These are phyloP conservation scores for Hortaea werneckii DNA, from an alignment of 2,329 filamentous ascomycete species.

Conservation along the genomic window DNA sequence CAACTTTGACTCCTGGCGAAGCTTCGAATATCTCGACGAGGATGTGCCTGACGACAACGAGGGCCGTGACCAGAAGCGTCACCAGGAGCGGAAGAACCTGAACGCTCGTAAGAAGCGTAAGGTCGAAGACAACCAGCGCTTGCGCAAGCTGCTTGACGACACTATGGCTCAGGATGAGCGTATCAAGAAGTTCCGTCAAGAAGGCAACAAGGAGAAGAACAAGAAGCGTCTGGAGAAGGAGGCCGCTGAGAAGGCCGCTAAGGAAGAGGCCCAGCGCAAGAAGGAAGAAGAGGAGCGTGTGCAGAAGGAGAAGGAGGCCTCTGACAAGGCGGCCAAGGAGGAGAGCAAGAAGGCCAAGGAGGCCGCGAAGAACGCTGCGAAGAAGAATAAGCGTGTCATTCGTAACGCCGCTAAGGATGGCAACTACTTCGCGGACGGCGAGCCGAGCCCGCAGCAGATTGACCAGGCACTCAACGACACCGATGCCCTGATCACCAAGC, in stretches of 20 bases:
- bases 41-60: constrained; percentile 98
- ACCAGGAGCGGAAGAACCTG: constrained; percentile 96
- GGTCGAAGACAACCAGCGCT: constrained; percentile 87
- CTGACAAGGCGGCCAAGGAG: constrained; percentile 75
- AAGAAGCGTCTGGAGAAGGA: constrained; percentile 87
- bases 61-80: constrained; percentile 97
- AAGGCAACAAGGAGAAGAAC: constrained; percentile 88
- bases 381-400: constrained; percentile 99
- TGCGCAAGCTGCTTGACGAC: constrained; percentile 84
- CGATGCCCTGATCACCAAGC: constrained; percentile 76
- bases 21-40: constrained; percentile 97
- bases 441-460: constrained; percentile 67
- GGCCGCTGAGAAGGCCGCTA: constrained; percentile 76
- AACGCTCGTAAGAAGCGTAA: constrained; percentile 99
- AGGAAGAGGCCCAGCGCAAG: constrained; percentile 72
- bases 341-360: constrained; percentile 93
- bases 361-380: constrained; percentile 94
- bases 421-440: constrained; percentile 75
- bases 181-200: constrained; percentile 93
- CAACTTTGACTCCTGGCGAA: constrained; percentile 96
- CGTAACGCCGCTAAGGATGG: constrained; percentile 91
- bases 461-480: constrained; percentile 77
- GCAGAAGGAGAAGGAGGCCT: constrained; percentile 73
- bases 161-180: constrained; percentile 77
- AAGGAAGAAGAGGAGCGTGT: constrained; percentile 76